Percentiles rank a stretch among this genome's conserved stretches.
These are phyloP conservation scores for Nosema granulosis DNA, from an alignment of 371 early-diverging fungal genomes.

Conservation along the genomic window DNA sequence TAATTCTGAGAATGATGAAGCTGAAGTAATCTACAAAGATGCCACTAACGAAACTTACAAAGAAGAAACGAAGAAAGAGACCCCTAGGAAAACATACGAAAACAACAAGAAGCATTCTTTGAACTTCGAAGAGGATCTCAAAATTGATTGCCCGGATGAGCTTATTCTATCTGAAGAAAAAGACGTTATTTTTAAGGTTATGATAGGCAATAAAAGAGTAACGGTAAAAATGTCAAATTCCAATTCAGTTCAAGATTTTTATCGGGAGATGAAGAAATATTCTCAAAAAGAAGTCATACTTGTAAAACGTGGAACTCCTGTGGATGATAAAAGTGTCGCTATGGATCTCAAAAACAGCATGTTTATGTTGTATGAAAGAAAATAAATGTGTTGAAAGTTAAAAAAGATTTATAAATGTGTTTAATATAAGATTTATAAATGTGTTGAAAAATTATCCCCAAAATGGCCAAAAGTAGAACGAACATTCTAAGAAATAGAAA, in stretches of 20 bases:
- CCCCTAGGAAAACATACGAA: neutral
- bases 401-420: neutral
- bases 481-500: neutral
- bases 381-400: neutral
- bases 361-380: neutral
- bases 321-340: neutral
- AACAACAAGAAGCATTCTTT: conserved; percentile 12
- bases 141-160: conserved; percentile 9
- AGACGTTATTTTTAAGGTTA: conserved; percentile 38
- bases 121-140: neutral
- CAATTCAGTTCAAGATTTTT: conserved; percentile 27
- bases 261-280: conserved; percentile 32
- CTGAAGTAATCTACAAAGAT: conserved; percentile 30
- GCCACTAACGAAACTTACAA: conserved; percentile 24
- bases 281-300: conserved; percentile 3
- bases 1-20: conserved; percentile 8
- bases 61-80: neutral
- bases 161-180: conserved; percentile 33
- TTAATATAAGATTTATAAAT: neutral
- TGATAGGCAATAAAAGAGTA: conserved; percentile 18
- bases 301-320: neutral
- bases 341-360: neutral
- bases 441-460: neutral
- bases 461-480: neutral
- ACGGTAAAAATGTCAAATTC: conserved; percentile 15